Conservation (phyloP, 2,329 filamentous ascomycete species). For the Cadophora sp. region DNA sequence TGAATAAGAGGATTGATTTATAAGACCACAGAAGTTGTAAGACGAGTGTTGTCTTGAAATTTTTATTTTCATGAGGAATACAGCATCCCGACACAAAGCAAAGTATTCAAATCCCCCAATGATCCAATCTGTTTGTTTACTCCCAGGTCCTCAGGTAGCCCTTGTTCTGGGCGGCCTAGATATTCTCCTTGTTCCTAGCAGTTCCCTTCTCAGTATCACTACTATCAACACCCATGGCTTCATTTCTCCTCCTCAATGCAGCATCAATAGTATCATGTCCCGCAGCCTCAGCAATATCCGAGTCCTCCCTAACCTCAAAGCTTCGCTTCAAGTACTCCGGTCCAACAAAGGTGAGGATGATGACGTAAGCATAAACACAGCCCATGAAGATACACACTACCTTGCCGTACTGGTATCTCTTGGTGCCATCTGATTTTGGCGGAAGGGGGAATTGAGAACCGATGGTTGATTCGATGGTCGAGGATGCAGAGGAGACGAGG, state of each 20-base stretch:
- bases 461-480: conserved; percentile 79
- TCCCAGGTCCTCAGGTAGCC: neutral
- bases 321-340: conserved; percentile 55
- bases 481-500: conserved; percentile 74
- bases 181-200: neutral
- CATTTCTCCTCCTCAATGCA: conserved; percentile 38
- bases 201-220: conserved; percentile 31
- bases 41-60: too few relatives aligned
- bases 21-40: too few relatives aligned
- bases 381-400: conserved; percentile 93
- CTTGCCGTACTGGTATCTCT: conserved; percentile 76
- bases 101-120: too few relatives aligned
- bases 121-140: neutral
- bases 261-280: conserved; percentile 44
- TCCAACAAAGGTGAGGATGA: conserved; percentile 45
- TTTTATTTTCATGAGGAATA: too few relatives aligned
- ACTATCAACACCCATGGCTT: conserved; percentile 23
- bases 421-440: conserved; percentile 50
- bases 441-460: conserved; percentile 77
- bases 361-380: conserved; percentile 45
- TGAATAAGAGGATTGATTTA: too few relatives aligned
- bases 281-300: conserved; percentile 52
- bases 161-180: neutral
- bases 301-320: conserved; percentile 55
- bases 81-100: too few relatives aligned